Conservation (phyloP, 148 eudicot species). For the Rhododendron simsii region DNA sequence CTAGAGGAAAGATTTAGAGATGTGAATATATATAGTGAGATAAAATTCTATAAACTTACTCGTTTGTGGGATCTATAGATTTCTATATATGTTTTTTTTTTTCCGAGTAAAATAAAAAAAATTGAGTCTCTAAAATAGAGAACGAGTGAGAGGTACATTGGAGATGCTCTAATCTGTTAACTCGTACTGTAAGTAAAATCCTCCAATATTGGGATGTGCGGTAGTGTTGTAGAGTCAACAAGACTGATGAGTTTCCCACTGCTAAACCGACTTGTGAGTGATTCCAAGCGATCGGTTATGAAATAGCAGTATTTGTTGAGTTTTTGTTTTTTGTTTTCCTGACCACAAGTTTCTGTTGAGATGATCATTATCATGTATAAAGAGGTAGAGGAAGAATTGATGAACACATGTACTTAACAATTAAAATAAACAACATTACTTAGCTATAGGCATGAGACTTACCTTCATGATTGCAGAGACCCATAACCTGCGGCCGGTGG, state of each 20-base stretch:
- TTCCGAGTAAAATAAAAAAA: not conserved
- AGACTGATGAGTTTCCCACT: no score
- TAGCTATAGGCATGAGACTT: not conserved
- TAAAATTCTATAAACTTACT: no score
- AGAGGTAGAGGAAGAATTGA: not conserved
- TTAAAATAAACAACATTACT: not conserved
- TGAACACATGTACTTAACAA: not conserved
- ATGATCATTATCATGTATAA: not conserved
- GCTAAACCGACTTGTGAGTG: no score
- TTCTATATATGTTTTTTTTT: no score
- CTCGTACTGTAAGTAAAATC: not conserved
- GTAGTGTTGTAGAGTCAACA: no score
- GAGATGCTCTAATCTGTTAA: not conserved
- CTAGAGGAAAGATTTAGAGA: no score
- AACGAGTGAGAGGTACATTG: not conserved
- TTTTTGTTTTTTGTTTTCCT: not conserved
- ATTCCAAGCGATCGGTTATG: not conserved
- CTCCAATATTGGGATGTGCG: no score
- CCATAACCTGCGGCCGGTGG: slow-evolving; percentile 70
- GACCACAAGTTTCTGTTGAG: not conserved
- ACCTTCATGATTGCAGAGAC: slow-evolving; percentile 84
- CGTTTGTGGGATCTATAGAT: no score
- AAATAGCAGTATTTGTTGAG: not conserved
- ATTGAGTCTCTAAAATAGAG: no score
- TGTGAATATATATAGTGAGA: no score